Percentiles rank a stretch among this genome's conserved stretches.
phyloP scores from a whole-genome alignment of 1,284 basidiomycete species.

The Entoloma clypeatum region DNA sequence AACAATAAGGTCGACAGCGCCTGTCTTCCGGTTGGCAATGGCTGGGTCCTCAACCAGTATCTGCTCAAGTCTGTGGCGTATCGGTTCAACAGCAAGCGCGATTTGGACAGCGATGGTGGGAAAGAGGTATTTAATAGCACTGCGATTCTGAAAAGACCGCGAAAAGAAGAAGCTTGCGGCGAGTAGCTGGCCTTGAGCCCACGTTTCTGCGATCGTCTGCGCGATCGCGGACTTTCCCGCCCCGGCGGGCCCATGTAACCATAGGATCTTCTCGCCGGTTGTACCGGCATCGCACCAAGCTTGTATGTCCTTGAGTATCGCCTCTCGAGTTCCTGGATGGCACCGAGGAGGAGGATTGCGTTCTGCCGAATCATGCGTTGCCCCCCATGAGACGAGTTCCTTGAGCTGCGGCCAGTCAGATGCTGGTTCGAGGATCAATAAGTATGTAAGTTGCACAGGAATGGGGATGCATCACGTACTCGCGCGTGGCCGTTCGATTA shows the following conservation, averaged over 20 bases:
- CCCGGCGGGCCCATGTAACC: conserved; percentile 9
- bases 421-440: not conserved
- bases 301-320: not conserved
- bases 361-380: conserved; percentile 1
- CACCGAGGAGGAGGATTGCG: conserved; percentile 4
- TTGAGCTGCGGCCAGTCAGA: not conserved
- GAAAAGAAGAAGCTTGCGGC: conserved; percentile 25
- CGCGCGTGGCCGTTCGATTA: too few species aligned
- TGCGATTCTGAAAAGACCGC: conserved; percentile 3
- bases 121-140: conserved; percentile 10
- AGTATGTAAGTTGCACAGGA: not conserved
- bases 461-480: too few species aligned
- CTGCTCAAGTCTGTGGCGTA: conserved; percentile 13
- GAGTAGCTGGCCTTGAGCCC: conserved; percentile 9
- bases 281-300: not conserved
- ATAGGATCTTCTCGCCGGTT: not conserved
- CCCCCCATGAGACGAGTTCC: not conserved
- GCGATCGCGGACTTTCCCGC: conserved; percentile 16
- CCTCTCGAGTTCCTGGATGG: not conserved
- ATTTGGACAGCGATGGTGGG: conserved; percentile 23
- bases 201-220: conserved; percentile 18
- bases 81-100: conserved; percentile 8
- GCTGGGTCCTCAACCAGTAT: conserved; percentile 13
- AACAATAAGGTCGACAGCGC: conserved; percentile 17
- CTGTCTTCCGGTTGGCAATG: conserved; percentile 13